These are phyloP conservation scores for Cordyceps cicadae DNA, from an alignment of 2,329 filamentous ascomycete genomes.

Conservation along the genomic window DNA sequence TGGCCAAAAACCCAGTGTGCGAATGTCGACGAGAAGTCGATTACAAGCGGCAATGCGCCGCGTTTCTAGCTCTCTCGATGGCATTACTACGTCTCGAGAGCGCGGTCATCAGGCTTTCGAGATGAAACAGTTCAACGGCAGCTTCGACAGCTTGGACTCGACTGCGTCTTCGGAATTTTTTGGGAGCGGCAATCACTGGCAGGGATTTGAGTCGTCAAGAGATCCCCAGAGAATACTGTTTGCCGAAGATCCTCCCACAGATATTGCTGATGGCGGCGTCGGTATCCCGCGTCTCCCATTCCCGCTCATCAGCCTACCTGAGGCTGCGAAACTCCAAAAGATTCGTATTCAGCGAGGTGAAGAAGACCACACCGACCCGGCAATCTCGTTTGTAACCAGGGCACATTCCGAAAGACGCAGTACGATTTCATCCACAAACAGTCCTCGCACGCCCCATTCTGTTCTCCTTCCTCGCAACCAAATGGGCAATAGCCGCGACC, in stretches of 20 bases:
- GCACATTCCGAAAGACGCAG: constrained; percentile 24
- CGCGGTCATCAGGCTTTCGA: constrained; percentile 15
- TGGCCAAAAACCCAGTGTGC: neutral
- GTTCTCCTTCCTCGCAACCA: constrained; percentile 11
- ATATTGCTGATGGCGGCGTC: neutral
- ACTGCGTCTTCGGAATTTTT: constrained; percentile 13
- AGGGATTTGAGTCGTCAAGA: neutral
- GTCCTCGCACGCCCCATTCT: constrained; percentile 21
- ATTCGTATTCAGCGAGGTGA: constrained; percentile 26
- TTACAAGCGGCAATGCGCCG: constrained; percentile 7
- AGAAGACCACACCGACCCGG: constrained; percentile 28
- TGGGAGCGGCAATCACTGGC: constrained; percentile 6
- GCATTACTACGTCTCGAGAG: neutral
- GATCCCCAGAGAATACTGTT: constrained; percentile 1
- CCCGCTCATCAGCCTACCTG: constrained; percentile 29
- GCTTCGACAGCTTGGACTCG: constrained; percentile 26
- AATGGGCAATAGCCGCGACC: neutral
- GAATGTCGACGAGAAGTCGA: neutral
- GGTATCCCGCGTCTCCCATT: constrained; percentile 25
- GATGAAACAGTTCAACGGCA: constrained; percentile 19
- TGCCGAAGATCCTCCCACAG: neutral
- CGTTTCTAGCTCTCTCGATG: constrained; percentile 11
- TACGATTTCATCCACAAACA: constrained; percentile 20
- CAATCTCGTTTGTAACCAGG: constrained; percentile 21
- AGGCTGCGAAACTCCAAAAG: constrained; percentile 27